Evolutionary conservation across 2,329 filamentous ascomycete species (phyloP), one percentile per base, ranked within the genome.

Genomic region (Colletotrichum lini): DNA sequence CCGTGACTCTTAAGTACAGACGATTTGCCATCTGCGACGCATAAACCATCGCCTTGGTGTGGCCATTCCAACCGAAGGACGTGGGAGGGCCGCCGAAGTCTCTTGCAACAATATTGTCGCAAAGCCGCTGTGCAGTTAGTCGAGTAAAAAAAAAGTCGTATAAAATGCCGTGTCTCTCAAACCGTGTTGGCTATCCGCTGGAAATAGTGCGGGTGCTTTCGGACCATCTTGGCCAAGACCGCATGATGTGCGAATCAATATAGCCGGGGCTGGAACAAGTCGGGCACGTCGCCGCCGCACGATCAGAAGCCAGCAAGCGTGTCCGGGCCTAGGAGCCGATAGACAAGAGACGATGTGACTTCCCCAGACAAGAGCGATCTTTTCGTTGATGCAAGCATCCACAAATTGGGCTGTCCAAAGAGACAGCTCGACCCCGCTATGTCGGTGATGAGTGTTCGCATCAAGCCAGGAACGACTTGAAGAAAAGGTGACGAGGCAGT

Each of bases 281-380:
- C 50, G 26, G 7, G 16, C 23, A 26, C 35, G 12, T 44, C 6
- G 21, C 13, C 16, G 6, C 18, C 23, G 10, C 57, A 44, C 13
- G n/a, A 23, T 21, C 35, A 15, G 15, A 13, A 40, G 13, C 35
- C 23, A 45, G 15, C 15, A 30, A 38, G 23, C n/a, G 18, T 44
- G 18, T 6, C 44, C 44, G 44, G 60, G 13, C n/a, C 35, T 52
- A 13, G 10, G 44, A 65, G 44, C 60, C 65, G 23, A 58, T 38
- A 10, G 18, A 23, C n/a, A 10, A 49, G 38, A 16, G 18, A 23
- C 30, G 16, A 49, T 38, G 10, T 30, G 21, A 18, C 9, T 64
- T 13, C 44, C 45, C 50, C 42, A 35, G 42, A 15, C 21, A 26
- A 50, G 42, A 21, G 40, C 52, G n/a, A 21, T 21, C 44, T 54